Evolutionary conservation across 306 rosid species (phyloP).

Genomic region (Quercus suber): DNA sequence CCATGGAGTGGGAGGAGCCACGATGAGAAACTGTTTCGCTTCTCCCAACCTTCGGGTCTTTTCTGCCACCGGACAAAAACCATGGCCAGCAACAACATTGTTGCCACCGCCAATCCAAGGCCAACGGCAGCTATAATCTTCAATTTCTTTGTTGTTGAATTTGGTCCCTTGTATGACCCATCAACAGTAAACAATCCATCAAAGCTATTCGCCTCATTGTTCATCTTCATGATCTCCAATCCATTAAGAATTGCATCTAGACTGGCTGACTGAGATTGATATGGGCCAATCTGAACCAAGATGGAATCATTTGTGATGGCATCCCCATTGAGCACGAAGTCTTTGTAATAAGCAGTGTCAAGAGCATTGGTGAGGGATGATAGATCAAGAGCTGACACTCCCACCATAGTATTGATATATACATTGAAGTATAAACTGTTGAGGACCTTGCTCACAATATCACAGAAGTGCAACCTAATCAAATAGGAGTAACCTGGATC

Average conservation of each 20-base stretch:
- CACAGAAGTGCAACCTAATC: slow-evolving; percentile 84
- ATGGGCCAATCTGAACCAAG: slow-evolving; percentile 56
- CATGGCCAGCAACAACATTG: slow-evolving; percentile 32
- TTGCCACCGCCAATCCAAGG: slow-evolving; percentile 34
- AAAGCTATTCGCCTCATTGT: slow-evolving; percentile 55
- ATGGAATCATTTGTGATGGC: slow-evolving; percentile 44
- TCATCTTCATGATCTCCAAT: slow-evolving; percentile 75
- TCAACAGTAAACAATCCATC: slow-evolving; percentile 48
- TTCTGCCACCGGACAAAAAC: slow-evolving; percentile 42
- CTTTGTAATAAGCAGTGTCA: slow-evolving; percentile 55
- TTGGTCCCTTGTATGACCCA: slow-evolving; percentile 50
- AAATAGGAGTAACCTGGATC: slow-evolving; percentile 59
- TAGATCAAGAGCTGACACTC: slow-evolving; percentile 50
- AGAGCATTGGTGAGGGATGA: slow-evolving; percentile 55
- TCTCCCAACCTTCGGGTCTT: slow-evolving; percentile 57
- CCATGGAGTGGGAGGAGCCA: slow-evolving; percentile 66
- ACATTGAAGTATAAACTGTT: slow-evolving; percentile 54
- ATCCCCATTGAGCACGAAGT: slow-evolving; percentile 45
- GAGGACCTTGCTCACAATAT: slow-evolving; percentile 59
- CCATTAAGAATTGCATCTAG: slow-evolving; percentile 70
- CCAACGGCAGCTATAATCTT: slow-evolving; percentile 46
- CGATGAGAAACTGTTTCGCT: slow-evolving; percentile 44
- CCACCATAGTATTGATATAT: slow-evolving; percentile 54
- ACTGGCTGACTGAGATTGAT: slow-evolving; percentile 31
- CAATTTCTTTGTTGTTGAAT: slow-evolving; percentile 1